Evolutionary conservation across 306 rosid genomes (phyloP), one percentile per base, ranked within the genome.

Genomic region (Betula pendula): DNA sequence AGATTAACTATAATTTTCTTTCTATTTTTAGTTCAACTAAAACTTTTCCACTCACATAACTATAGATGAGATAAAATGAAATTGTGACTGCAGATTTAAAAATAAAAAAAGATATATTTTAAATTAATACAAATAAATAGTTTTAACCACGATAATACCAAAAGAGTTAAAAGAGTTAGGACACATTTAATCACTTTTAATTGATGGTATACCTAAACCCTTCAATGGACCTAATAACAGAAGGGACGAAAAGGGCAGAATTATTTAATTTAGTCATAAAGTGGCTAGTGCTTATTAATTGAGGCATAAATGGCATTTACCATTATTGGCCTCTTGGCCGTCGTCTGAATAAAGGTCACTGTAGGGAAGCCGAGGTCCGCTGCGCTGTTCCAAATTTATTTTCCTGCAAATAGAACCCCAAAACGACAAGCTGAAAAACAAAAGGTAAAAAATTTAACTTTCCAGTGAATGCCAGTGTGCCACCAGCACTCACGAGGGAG

Each of bases 401-500:
- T 31, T 29, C 17, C 40, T 2, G 3, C 5, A 31, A 0, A 2
- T 7, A 66, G 17, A 38, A 48, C 9, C 49, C 50, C 65, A 16
- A 75, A 65, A 65, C 73, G 73, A 75, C 73, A 75, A 66, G 2
- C 17, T 66, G 31, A 25, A 75, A 9, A 47, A 15, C 17, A n/a
- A 31, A 9, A 27, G 16, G 17, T 45, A 27, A 52, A 51, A 50
- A 38, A 38, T 10, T 45, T 68, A 1, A 60, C 71, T 45, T 24
- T 29, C 31, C 4, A 19, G 31, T 27, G 58, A 58, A 47, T n/a
- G n/a, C n/a, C n/a, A n/a, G n/a, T n/a, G 15, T 6, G 9, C 29
- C 70, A 1, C 44, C 15, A 29, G 0, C 48, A 19, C 27, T n/a
- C 47, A 8, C 27, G 45, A 65, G 12, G 70, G 49, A 1, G 3